Evolutionary conservation across 1,139 yeast genomes (phyloP), one percentile per base, ranked within the genome.

Genomic region (Kodamaea sp.): DNA sequence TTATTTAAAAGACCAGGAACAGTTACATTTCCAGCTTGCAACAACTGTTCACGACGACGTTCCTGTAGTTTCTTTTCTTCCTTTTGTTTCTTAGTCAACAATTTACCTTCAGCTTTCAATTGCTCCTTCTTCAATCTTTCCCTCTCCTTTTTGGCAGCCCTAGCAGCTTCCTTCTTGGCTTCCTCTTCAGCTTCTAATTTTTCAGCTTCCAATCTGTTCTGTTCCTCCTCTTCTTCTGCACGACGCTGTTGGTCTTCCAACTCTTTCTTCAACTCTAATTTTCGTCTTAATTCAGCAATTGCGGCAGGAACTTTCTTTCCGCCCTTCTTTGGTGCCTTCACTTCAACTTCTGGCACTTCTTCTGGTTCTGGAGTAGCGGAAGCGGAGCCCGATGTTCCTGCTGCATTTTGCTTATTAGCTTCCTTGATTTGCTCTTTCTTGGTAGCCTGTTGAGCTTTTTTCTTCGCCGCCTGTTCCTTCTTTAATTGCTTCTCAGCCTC

Each of bases 401-500:
- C 76, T 31, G 76, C 73, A 44, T 72, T 70, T 39, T 73, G 76
- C 53, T 76, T 75, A 53, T 79, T 78, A 37, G 84, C 78, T 43
- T 70, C 80, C 59, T 79, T 78, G 44, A 79, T 80, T 39, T 82
- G 86, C 39, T 69, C 76, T 55, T 79, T 79, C 61, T 77, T 78
- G 44, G 69, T 72, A 19, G 87, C 85, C 47, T 70, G 76, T 44
- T 69, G 75, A 13, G 61, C 66, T 62, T 88, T 90, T 77, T 89
- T 90, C 64, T 80, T 83, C 38, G 83, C 85, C 24, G 96, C 95
- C 45, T 80, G 78, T 50, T 88, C 96, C 69, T 88, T 89, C 84
- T 92, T 92, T 64, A 81, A 78, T 52, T 84, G 88, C 73, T 92
- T 94, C 63, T 92, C 98, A 46, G 86, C 86, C 67, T 92, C 99